Evolutionary conservation across 2,329 filamentous ascomycete species (phyloP).

Genomic region (Fusarium verrucosum): DNA sequence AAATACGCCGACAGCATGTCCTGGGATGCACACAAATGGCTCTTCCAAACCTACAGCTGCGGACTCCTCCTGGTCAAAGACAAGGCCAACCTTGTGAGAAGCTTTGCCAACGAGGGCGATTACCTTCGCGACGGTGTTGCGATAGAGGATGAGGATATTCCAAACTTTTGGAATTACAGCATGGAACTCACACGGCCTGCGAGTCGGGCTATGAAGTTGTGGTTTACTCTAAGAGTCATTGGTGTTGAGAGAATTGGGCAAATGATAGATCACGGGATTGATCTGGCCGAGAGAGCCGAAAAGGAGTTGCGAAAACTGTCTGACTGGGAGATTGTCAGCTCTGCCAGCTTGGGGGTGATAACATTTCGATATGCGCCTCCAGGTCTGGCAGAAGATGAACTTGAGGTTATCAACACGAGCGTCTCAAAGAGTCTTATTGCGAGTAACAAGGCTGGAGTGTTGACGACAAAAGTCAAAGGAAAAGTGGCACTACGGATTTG

Average conservation of each 20-base stretch:
- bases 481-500: constrained; percentile 8
- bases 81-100: constrained; percentile 29
- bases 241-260: constrained; percentile 35
- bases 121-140: constrained; percentile 39
- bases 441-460: constrained; percentile 3
- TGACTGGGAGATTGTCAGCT: constrained; percentile 39
- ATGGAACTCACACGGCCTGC: constrained; percentile 41
- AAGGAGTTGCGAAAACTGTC: constrained; percentile 18
- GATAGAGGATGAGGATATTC: constrained; percentile 37
- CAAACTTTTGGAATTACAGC: constrained; percentile 43
- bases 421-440: constrained; percentile 14
- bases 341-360: constrained; percentile 35
- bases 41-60: constrained; percentile 43
- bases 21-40: constrained; percentile 45
- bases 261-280: constrained; percentile 42
- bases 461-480: constrained; percentile 6
- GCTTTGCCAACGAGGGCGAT: constrained; percentile 39
- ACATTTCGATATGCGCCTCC: constrained; percentile 35
- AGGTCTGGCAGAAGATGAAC: background rate
- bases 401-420: background rate
- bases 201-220: constrained; percentile 39
- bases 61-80: constrained; percentile 36
- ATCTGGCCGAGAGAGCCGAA: constrained; percentile 36
- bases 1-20: constrained; percentile 39
- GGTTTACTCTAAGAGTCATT: constrained; percentile 40